Conservation (phyloP, 345 rosid species). For the Populus deltoides region DNA sequence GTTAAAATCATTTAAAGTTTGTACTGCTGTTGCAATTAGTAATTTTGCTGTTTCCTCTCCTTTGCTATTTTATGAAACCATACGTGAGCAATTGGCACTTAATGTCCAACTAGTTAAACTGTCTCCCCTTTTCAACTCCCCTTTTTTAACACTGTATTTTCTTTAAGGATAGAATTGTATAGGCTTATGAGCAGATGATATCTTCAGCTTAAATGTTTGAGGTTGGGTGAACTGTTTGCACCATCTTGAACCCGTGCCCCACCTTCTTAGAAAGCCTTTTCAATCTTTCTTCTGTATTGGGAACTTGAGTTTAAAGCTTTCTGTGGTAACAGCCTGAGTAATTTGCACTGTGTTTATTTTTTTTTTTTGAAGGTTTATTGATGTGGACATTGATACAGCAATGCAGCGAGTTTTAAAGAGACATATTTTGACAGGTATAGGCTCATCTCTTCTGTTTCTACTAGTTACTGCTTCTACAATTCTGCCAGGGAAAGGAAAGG, state of each 20-base stretch:
- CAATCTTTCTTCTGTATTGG: neutral
- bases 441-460: neutral
- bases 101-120: neutral
- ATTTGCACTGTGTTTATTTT: constrained; percentile 10
- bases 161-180: neutral
- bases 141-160: neutral
- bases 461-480: neutral
- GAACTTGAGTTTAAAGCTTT: neutral
- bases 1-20: neutral
- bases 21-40: too few species aligned
- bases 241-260: neutral
- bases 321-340: neutral
- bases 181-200: neutral
- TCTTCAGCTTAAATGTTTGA: neutral
- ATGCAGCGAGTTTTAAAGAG: constrained; percentile 74
- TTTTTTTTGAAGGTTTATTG: constrained; percentile 60
- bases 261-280: neutral
- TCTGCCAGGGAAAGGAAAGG: neutral
- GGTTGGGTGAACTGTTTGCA: neutral
- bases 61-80: too few species aligned
- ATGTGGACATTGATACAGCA: constrained; percentile 64
- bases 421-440: constrained; percentile 73
- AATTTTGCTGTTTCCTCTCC: too few species aligned
- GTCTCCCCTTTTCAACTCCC: neutral
- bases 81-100: neutral